Evolutionary conservation across 2,329 filamentous ascomycete species (phyloP), one percentile per base, ranked within the genome.

Genomic region (Cadophora gregata): DNA sequence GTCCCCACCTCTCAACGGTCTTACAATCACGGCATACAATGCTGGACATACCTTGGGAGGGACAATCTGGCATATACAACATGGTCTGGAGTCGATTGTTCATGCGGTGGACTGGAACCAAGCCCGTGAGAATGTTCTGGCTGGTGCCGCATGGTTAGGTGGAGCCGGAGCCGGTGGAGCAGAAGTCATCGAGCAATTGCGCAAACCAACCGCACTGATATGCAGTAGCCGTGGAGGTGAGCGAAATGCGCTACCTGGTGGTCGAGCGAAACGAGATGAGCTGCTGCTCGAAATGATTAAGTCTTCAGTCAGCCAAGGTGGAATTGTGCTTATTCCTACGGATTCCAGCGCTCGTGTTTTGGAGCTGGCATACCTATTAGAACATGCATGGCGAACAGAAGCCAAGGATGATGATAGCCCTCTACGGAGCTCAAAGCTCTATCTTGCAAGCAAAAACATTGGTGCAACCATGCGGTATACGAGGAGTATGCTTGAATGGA

Each of bases 61-160:
- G 64, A 98, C 96, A 27, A 97, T 99, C 82, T 99, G 96, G 96
- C 95, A 98, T 75, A 94, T 99, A 71, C 95, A 98, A 75, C 93
- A 98, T 81, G 93, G 94, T 0, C 86, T 97, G 76, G 96, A 99
- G 78, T 97, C 94, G 0, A 95, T 99, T 50, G 94, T 99, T 0
- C 98, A 99, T 75, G 95, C 96, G 0, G 93, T 97, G 21, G 95
- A 98, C 76, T 99, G 96, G 96, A 97, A 97, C 74, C 94, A 97
- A 79, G 93, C 92, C n/a, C 88, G 93, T 72, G 96, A 99, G 78
- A 97, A 97, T 79, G 93, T 98, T 19, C 89, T 97, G 67, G 90
- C 95, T 0, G 95, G 95, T 69, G 96, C 96, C 25, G 93, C 95
- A 29, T 98, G 96, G 93, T 85, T 99, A 50, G 93, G 93, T 55